Percentiles rank a stretch among this genome's conserved stretches.
phyloP scores from a whole-genome alignment of 345 rosid genomes.

The Viola odorata region DNA sequence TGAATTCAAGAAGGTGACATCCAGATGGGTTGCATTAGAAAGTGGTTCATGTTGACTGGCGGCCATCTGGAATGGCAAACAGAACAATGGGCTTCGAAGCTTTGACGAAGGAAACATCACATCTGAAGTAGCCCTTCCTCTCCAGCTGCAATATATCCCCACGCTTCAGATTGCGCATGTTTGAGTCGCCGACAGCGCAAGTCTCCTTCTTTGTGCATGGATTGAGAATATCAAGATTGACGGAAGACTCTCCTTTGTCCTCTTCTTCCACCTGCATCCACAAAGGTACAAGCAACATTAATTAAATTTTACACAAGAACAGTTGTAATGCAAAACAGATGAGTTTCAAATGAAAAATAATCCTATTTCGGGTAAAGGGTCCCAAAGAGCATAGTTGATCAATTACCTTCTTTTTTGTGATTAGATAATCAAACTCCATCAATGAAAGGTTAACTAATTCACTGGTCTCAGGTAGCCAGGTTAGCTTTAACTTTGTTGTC shows the following conservation, averaged over 20 bases:
- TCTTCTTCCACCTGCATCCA: conserved; percentile 76
- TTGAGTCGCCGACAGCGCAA: conserved; percentile 76
- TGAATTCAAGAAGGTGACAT: not conserved
- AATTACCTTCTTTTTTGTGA: conserved; percentile 16
- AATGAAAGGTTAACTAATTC: conserved; percentile 3
- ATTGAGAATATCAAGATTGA: conserved; percentile 40
- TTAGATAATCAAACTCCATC: conserved; percentile 20
- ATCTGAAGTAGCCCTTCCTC: conserved; percentile 89
- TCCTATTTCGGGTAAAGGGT: not conserved
- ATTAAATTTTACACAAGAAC: not conserved
- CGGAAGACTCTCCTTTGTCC: conserved; percentile 40
- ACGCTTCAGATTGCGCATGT: conserved; percentile 63
- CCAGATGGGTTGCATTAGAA: conserved; percentile 2
- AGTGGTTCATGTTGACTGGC: conserved; percentile 38
- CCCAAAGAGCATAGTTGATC: not conserved
- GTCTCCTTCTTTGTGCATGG: conserved; percentile 66
- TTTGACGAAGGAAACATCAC: conserved; percentile 70
- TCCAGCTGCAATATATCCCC: conserved; percentile 81
- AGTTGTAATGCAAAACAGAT: not conserved
- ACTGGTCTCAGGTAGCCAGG: conserved; percentile 46
- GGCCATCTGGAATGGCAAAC: conserved; percentile 81
- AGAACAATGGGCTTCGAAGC: conserved; percentile 68
- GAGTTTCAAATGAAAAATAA: not conserved
- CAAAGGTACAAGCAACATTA: not conserved
- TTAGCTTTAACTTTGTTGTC: conserved; percentile 85